These are phyloP conservation scores for Exophiala viscosa DNA, from an alignment of 2,329 filamentous ascomycete species.

Conservation along the genomic window DNA sequence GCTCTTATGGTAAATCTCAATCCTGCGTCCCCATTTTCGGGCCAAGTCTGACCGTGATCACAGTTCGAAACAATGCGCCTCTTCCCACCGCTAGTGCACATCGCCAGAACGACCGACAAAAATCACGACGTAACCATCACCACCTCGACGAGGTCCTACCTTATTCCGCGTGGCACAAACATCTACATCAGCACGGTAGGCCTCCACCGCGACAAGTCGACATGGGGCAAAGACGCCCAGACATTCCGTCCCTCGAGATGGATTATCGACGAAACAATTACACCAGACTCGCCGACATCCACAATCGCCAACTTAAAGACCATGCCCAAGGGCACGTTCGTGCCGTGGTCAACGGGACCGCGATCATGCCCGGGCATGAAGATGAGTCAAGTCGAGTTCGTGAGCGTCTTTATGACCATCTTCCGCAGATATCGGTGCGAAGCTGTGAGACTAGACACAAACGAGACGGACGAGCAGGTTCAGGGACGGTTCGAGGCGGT, in stretches of 20 bases:
- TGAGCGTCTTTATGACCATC: slow-evolving; percentile 43
- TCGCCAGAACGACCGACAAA: slow-evolving; percentile 33
- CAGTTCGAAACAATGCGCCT: slow-evolving; percentile 43
- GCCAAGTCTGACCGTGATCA: no score
- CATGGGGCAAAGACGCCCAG: slow-evolving; percentile 34
- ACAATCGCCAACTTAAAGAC: slow-evolving; percentile 33
- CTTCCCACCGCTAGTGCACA: slow-evolving; percentile 39
- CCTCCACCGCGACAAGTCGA: slow-evolving; percentile 29
- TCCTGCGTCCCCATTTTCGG: no score
- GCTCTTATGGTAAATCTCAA: slow-evolving; percentile 45
- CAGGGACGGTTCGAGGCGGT: slow-evolving; percentile 25
- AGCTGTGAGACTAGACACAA: slow-evolving; percentile 21
- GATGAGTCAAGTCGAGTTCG: slow-evolving; percentile 56
- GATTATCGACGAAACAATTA: slow-evolving; percentile 30
- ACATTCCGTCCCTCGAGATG: slow-evolving; percentile 41
- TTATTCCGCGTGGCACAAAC: slow-evolving; percentile 34
- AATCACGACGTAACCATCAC: slow-evolving; percentile 31
- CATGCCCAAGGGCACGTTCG: slow-evolving; percentile 38
- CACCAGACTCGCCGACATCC: slow-evolving; percentile 5
- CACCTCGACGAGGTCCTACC: slow-evolving; percentile 29
- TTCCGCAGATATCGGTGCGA: slow-evolving; percentile 31
- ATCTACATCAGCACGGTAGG: slow-evolving; percentile 37
- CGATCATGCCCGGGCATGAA: slow-evolving; percentile 53
- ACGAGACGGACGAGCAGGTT: slow-evolving; percentile 28
- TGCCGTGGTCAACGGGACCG: slow-evolving; percentile 50